Base-by-base conservation (phyloP, 371 early-diverging fungal species). In the Mortierella sp. region DNA sequence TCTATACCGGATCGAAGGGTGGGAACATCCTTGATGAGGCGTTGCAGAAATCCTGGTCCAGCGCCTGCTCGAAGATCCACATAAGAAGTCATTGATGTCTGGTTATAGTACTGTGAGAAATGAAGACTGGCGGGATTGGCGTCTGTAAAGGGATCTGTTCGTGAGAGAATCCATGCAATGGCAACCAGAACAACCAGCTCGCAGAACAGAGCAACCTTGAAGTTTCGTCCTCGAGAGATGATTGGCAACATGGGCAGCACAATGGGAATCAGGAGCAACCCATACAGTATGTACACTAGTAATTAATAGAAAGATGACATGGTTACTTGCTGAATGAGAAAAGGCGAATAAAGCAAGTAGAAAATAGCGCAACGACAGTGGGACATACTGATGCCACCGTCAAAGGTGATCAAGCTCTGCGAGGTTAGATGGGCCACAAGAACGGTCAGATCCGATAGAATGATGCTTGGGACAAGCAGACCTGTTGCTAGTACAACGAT, bases 261-360 rank as follows among this genome's bases (percentile, higher is more conserved):
- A 31, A 86, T 46, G 3, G 86, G 86, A 26, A 86, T 82, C 72
- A 79, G n/a, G 13, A 79, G 19, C 1, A 77, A 0, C 0, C 86
- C 86, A 74, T 86, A 86, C 10, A 82, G 21, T 9, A 77, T 69
- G 26, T 86, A 86, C 73, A 86, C 86, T 86, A 54, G 37, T 9
- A 76, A 57, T 19, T 37, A 44, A 46, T 2, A 51, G 13, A 71
- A 57, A n/a, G n/a, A n/a, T 9, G 40, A 24, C 4, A 19, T 59
- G 13, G 24, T 48, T 55, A n/a, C 10, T n/a, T 43, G n/a, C 21
- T 26, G 26, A 57, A 48, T 8, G 50, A 13, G n/a, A 28, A 73
- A 14, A 26, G 21, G 37, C 31, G 19, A 48, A 21, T 21, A 21
- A 9, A 48, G 67, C 16, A 44, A 44, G 10, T 0, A 11, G 21